Evolutionary conservation across 176 grass and related monocot species (phyloP).

Genomic region (Oryza officinalis): DNA sequence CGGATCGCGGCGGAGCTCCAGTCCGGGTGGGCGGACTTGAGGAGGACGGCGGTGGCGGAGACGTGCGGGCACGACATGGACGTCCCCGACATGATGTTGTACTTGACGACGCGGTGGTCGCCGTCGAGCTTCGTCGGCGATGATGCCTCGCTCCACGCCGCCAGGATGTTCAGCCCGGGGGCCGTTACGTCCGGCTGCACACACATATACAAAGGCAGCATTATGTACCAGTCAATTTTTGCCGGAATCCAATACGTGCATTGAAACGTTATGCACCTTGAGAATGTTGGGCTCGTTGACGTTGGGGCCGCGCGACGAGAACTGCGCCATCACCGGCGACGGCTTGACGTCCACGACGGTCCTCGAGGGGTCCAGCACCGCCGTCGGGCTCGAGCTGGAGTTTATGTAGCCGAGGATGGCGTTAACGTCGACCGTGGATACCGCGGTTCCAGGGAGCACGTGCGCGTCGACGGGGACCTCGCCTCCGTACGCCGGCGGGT

Average conservation of each 20-base stretch:
- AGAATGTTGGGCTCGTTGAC: slow-evolving; percentile 76
- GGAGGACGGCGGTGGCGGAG: slow-evolving; percentile 62
- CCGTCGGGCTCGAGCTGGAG: slow-evolving; percentile 46
- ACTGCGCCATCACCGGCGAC: slow-evolving; percentile 81
- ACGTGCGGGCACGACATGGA: slow-evolving; percentile 99
- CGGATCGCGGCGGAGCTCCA: slow-evolving; percentile 90
- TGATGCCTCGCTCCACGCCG: slow-evolving; percentile 91
- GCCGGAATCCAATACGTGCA: not conserved
- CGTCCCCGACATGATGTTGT: slow-evolving; percentile 81
- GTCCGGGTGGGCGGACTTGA: slow-evolving; percentile 67
- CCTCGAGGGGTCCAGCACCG: slow-evolving; percentile 40
- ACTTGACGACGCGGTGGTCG: slow-evolving; percentile 79
- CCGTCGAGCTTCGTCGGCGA: slow-evolving; percentile 82
- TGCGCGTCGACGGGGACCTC: slow-evolving; percentile 91
- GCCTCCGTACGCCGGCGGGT: slow-evolving; percentile 49
- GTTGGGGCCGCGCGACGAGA: slow-evolving; percentile 94
- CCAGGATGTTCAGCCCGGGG: slow-evolving; percentile 91
- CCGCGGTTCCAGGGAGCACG: slow-evolving; percentile 70
- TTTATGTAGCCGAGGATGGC: slow-evolving; percentile 69
- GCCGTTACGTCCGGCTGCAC: slow-evolving; percentile 82
- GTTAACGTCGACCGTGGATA: slow-evolving; percentile 47
- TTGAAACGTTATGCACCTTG: slow-evolving; percentile 46
- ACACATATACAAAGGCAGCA: not conserved
- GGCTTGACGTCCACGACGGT: slow-evolving; percentile 63
- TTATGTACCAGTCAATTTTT: not conserved